Evolutionary conservation across 345 rosid genomes (phyloP).

Genomic region (Dovyalis caffra): DNA sequence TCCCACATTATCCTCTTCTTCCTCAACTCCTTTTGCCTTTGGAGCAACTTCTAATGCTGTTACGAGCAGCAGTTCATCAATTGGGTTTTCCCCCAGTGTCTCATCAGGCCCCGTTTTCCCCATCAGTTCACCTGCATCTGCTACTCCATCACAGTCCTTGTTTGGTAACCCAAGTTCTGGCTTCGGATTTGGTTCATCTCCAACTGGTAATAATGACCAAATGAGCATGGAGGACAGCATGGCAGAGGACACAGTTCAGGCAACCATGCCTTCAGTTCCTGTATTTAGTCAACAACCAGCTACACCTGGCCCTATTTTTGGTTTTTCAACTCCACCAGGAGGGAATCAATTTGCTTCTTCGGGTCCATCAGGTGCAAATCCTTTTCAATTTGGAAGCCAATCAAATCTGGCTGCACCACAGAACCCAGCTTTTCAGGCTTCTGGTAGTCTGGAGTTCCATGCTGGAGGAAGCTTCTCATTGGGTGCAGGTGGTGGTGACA

Average conservation of each 20-base stretch:
- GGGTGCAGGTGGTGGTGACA: slow-evolving; percentile 72
- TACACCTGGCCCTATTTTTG: slow-evolving; percentile 37
- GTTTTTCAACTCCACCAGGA: slow-evolving; percentile 27
- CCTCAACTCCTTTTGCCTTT: slow-evolving; percentile 45
- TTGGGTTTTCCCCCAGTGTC: slow-evolving; percentile 44
- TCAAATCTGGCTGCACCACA: slow-evolving; percentile 40
- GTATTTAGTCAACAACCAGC: slow-evolving; percentile 51
- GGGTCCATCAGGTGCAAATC: slow-evolving; percentile 41
- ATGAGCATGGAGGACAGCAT: slow-evolving; percentile 92
- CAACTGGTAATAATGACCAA: slow-evolving; percentile 61
- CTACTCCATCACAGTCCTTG: slow-evolving; percentile 41
- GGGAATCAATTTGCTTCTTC: slow-evolving; percentile 13
- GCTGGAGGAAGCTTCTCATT: slow-evolving; percentile 82
- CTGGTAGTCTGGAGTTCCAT: slow-evolving; percentile 58
- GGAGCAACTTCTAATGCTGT: slow-evolving; percentile 47
- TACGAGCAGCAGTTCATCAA: slow-evolving; percentile 30
- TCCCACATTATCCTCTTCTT: slow-evolving; percentile 42
- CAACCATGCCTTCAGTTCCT: slow-evolving; percentile 41
- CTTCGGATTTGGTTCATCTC: slow-evolving; percentile 45
- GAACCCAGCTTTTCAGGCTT: slow-evolving; percentile 55
- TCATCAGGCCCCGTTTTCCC: slow-evolving; percentile 49
- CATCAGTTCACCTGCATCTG: slow-evolving; percentile 48
- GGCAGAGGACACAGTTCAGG: slow-evolving; percentile 89
- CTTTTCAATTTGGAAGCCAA: slow-evolving; percentile 72
- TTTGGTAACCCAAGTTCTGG: slow-evolving; percentile 49